phyloP scores from a whole-genome alignment of 352 stramenopile genomes.

The Phytophthora macrochlamydospora region DNA sequence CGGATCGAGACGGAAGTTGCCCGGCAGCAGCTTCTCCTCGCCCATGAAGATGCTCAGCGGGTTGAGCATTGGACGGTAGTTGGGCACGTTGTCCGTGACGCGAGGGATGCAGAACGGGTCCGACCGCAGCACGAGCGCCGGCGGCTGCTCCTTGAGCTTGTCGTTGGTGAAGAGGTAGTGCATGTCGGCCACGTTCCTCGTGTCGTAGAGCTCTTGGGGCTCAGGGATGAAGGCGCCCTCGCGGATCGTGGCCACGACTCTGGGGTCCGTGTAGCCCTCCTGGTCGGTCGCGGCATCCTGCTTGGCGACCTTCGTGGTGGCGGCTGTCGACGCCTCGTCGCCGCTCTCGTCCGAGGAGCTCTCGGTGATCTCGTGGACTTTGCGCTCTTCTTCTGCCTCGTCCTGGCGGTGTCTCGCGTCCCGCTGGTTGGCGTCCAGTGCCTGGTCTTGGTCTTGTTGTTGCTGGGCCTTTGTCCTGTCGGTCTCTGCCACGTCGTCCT shows the following conservation, averaged over 20 bases:
- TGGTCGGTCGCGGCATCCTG: slow-evolving; percentile 3
- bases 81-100: slow-evolving; percentile 71
- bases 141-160: slow-evolving; percentile 59
- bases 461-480: neutral
- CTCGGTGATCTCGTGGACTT: slow-evolving; percentile 45
- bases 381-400: neutral
- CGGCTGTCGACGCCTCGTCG: slow-evolving; percentile 12
- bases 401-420: neutral
- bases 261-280: slow-evolving; percentile 12
- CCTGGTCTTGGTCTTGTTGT: too few species aligned
- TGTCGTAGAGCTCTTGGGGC: slow-evolving; percentile 31
- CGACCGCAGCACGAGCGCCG: slow-evolving; percentile 50
- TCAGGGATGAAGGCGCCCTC: slow-evolving; percentile 26
- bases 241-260: slow-evolving; percentile 26
- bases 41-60: slow-evolving; percentile 70
- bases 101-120: slow-evolving; percentile 80
- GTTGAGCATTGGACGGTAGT: slow-evolving; percentile 75
- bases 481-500: slow-evolving; percentile 3
- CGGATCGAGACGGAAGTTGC: slow-evolving; percentile 66
- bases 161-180: slow-evolving; percentile 72
- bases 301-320: slow-evolving; percentile 1
- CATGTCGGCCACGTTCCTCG: slow-evolving; percentile 54
- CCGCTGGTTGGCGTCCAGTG: neutral
- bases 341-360: slow-evolving; percentile 45
- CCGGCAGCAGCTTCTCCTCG: slow-evolving; percentile 73